Base-by-base conservation (phyloP, 1,284 basidiomycete genomes). In the Neolentinus lepideus region DNA sequence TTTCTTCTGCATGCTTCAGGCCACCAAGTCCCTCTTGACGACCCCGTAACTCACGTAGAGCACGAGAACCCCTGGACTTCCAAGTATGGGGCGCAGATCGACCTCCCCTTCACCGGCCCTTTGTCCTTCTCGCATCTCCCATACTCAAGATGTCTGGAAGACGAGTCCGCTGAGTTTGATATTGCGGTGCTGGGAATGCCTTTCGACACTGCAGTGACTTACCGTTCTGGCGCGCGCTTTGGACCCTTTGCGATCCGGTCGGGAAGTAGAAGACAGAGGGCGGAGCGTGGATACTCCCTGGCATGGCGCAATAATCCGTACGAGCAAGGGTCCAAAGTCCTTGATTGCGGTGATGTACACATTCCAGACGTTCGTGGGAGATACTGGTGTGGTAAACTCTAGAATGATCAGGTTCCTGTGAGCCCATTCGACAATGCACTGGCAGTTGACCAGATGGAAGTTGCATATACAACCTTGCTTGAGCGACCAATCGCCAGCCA, bases 281-380 rank as follows among this genome's bases (percentile, higher is more conserved):
- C 75, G 16, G 59, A 67, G 22, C 69, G 78, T 35, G 83, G 81
- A 1, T 88, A 85, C 62, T 87, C 84, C 0, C 66, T 88, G 56
- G 71, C 83, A 9, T 87, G 87, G 85, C 76, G 76, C n/a, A 75
- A 72, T 50, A 81, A 87, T 62, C 88, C 88, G 2, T 91, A 84
- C 62, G 67, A 71, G 11, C 70, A 72, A 46, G 81, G 78, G 10
- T 69, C 74, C 27, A 83, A 76, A 58, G 73, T 91, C 56, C 66
- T 92, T n/a, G 90, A 92, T 62, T 92, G 90, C 60, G 90, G 89
- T 55, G 90, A 92, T 69, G 85, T 88, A 62, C 57, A 74, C 58
- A 26, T 51, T 52, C 8, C 29, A 50, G 4, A 4, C 38, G 3
- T n/a, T 31, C 12, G 1, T n/a, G 6, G n/a, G n/a, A n/a, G n/a